Evolutionary conservation across 73 alveolate species (phyloP).

Genomic region (Loxodes magnus): DNA sequence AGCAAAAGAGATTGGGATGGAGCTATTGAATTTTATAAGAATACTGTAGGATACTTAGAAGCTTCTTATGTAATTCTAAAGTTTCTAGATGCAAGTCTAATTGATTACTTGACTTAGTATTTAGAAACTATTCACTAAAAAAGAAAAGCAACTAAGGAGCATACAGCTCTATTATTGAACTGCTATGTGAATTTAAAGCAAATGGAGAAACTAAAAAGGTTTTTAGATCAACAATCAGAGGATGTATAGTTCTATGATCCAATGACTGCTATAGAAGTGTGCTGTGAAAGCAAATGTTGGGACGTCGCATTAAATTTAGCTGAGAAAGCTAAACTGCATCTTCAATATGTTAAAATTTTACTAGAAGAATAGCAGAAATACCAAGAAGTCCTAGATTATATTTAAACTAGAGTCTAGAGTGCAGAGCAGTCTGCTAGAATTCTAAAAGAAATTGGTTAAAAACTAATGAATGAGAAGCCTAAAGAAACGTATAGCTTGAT

Average conservation of each 20-base stretch:
- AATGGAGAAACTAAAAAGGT: constrained; percentile 48
- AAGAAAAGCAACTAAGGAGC: constrained; percentile 56
- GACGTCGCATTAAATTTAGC: constrained; percentile 69
- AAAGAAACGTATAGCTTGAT: constrained; percentile 18
- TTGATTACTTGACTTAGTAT: constrained; percentile 59
- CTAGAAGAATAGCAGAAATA: constrained; percentile 58
- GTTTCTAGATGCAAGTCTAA: constrained; percentile 65
- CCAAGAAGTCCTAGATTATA: constrained; percentile 47
- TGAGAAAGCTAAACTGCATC: constrained; percentile 43
- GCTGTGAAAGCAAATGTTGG: constrained; percentile 46
- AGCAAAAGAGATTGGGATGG: constrained; percentile 53
- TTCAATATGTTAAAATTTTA: constrained; percentile 39
- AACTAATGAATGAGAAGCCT: constrained; percentile 33
- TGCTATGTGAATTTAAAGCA: constrained; percentile 72
- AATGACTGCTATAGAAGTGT: constrained; percentile 91
- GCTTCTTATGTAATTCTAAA: constrained; percentile 79
- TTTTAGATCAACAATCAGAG: constrained; percentile 49
- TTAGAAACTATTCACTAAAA: constrained; percentile 49
- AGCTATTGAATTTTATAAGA: constrained; percentile 57
- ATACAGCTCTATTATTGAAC: constrained; percentile 80
- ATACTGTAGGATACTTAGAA: constrained; percentile 67
- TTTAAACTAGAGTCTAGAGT: constrained; percentile 19
- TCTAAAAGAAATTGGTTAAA: constrained; percentile 35
- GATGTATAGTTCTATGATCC: constrained; percentile 80
- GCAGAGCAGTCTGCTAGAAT: constrained; percentile 6